These are phyloP conservation scores for Salix brachista DNA, from an alignment of 345 rosid species.

Conservation along the genomic window DNA sequence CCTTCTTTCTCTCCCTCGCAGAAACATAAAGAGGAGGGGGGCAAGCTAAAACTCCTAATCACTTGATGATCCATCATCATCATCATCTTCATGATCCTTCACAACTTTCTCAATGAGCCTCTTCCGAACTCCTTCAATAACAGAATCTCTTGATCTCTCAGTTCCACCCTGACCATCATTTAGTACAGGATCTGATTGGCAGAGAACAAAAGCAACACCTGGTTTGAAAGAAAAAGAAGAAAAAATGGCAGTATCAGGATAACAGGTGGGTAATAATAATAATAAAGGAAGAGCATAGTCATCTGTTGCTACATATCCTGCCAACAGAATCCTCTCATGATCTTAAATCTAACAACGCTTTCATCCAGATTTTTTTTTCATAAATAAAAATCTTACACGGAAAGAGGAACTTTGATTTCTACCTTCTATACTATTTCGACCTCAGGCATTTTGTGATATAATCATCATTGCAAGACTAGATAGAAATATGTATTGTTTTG, in stretches of 20 bases:
- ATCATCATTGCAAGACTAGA: too few species aligned
- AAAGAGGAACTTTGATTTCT: too few species aligned
- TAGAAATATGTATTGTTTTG: too few species aligned
- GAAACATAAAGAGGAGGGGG: background rate
- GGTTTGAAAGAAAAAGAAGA: constrained; percentile 5
- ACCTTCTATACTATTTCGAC: too few species aligned
- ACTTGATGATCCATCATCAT: constrained; percentile 70
- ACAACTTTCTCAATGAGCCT: constrained; percentile 83
- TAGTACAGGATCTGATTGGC: constrained; percentile 87
- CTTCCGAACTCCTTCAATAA: constrained; percentile 76
- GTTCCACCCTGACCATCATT: constrained; percentile 82
- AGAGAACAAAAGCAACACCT: constrained; percentile 95
- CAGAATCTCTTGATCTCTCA: constrained; percentile 61
- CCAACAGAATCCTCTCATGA: background rate
- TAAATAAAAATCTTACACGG: too few species aligned
- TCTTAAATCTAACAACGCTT: background rate
- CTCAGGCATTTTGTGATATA: too few species aligned
- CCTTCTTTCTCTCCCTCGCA: background rate
- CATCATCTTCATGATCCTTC: constrained; percentile 69
- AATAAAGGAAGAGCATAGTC: too few species aligned
- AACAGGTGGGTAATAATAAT: background rate
- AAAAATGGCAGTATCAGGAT: background rate
- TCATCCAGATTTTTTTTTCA: too few species aligned
- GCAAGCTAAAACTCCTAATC: constrained; percentile 42
- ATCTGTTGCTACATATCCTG: too few species aligned